Evolutionary conservation across 2,329 filamentous ascomycete genomes (phyloP), one percentile per base, ranked within the genome.

Genomic region (Colletotrichum sojae): DNA sequence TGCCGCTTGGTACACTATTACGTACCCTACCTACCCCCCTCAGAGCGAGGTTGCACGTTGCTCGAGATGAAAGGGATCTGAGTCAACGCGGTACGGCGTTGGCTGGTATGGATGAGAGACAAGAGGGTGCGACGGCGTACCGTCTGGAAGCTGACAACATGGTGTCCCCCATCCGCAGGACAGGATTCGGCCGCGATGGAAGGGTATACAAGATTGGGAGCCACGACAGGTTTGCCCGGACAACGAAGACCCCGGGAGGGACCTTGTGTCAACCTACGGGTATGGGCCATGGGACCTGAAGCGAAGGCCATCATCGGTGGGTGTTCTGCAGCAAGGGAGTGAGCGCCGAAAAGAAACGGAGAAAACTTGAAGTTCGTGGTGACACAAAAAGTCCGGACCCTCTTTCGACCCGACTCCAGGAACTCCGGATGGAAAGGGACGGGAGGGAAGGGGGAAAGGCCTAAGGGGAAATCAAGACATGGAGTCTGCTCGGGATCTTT

Each of bases 21-120:
- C 31, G 31, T 8, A 10, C 8, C 31, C 31, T 36, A 53, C 22
- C 55, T 8, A 13, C 12, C 43, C 46, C 46, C 15, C 51, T 25
- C 22, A 49, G 49, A 49, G 22, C 55, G 36, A 67, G 18, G 51
- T 53, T 36, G 63, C 45, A 46, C 55, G 22, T 39, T 54, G 3
- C 25, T 40, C n/a, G 55, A 61, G 55, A 56, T 67, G 67, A 55
- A 36, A 69, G 49, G 65, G 54, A 48, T 59, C 40, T 68, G 48
- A 43, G 52, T 52, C 62, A 54, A 60, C 25, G 60, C 31, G 22
- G 59, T 63, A 45, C 39, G 22, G 51, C 49, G 51, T 18, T 66
- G 51, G 49, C 62, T 66, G 62, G 62, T 60, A 56, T 66, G 62
- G 62, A 61, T n/a, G 25, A 66, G 63, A 69, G 55, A 66, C 66